Evolutionary conservation across 192 early-diverging fungal genomes (phyloP).

Genomic region (Coemansia sp.): DNA sequence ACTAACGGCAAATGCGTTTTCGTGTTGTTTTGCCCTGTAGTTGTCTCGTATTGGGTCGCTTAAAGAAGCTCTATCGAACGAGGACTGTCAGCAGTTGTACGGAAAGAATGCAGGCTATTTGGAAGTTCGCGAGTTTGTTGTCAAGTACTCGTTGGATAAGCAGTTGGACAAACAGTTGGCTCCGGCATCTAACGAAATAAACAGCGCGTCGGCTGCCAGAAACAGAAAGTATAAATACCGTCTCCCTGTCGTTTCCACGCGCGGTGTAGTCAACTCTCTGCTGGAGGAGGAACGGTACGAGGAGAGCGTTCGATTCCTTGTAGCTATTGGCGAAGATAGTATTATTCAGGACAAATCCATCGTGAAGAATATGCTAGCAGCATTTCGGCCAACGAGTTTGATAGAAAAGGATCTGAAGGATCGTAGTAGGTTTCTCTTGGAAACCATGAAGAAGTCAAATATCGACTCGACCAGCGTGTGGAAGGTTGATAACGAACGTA

Average conservation of each 20-base stretch:
- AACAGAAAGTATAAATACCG: constrained; percentile 6
- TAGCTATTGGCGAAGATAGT: constrained; percentile 1
- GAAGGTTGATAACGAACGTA: constrained; percentile 35
- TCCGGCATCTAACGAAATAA: background rate
- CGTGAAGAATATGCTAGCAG: constrained; percentile 23
- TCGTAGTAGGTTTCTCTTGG: constrained; percentile 38
- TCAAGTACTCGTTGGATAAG: constrained; percentile 6
- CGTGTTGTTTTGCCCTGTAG: background rate
- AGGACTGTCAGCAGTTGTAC: constrained; percentile 1
- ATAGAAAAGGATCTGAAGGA: constrained; percentile 38
- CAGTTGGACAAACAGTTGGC: background rate
- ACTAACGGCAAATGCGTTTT: background rate
- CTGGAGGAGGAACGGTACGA: constrained; percentile 42
- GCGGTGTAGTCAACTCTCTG: constrained; percentile 36
- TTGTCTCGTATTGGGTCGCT: constrained; percentile 2
- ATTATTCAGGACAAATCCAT: constrained; percentile 26
- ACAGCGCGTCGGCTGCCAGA: background rate
- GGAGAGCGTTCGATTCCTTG: constrained; percentile 42
- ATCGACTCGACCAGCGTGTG: constrained; percentile 33
- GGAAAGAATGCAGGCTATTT: constrained; percentile 8
- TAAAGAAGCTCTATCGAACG: background rate
- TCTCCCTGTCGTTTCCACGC: constrained; percentile 25
- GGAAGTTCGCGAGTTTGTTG: constrained; percentile 43
- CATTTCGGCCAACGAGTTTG: constrained; percentile 34
- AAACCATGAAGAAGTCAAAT: constrained; percentile 1